phyloP scores from a whole-genome alignment of 108 stramenopile species.

The Nitzschia sp. region DNA sequence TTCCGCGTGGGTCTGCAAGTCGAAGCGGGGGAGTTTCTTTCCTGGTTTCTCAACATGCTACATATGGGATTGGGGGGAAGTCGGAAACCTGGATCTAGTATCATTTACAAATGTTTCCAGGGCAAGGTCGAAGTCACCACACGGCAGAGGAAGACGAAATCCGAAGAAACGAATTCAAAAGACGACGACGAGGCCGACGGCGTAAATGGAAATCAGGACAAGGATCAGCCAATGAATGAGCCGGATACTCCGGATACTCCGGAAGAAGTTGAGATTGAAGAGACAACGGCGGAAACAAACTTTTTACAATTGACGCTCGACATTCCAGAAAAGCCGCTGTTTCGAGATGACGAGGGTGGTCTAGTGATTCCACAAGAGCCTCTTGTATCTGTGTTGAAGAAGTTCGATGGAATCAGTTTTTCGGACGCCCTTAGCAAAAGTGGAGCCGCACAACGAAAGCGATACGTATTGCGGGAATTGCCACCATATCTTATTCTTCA shows the following conservation, averaged over 20 bases:
- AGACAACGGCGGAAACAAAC: constrained; percentile 55
- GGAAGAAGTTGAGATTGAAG: constrained; percentile 54
- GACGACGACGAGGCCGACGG: constrained; percentile 37
- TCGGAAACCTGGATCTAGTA: constrained; percentile 51
- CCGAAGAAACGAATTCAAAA: not conserved
- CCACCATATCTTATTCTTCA: constrained; percentile 94
- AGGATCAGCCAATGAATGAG: constrained; percentile 58
- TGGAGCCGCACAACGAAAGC: constrained; percentile 63
- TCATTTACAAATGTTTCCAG: constrained; percentile 92
- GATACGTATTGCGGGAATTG: constrained; percentile 81
- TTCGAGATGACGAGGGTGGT: constrained; percentile 95
- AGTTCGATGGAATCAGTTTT: constrained; percentile 93
- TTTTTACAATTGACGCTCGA: constrained; percentile 95
- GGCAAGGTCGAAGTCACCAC: constrained; percentile 89
- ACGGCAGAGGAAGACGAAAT: constrained; percentile 42
- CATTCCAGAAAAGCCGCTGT: constrained; percentile 97
- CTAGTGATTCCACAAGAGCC: constrained; percentile 98
- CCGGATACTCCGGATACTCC: not conserved
- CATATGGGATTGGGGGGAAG: constrained; percentile 85
- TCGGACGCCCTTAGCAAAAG: constrained; percentile 62
- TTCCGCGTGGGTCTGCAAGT: constrained; percentile 86
- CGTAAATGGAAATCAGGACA: constrained; percentile 61
- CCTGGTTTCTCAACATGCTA: constrained; percentile 94
- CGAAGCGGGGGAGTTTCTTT: constrained; percentile 93
- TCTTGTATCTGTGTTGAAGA: constrained; percentile 86